A percentile compares a stretch with the other conserved stretches of the same genome.
Conservation (phyloP, 345 rosid species). For the Ceriops zippeliana region DNA sequence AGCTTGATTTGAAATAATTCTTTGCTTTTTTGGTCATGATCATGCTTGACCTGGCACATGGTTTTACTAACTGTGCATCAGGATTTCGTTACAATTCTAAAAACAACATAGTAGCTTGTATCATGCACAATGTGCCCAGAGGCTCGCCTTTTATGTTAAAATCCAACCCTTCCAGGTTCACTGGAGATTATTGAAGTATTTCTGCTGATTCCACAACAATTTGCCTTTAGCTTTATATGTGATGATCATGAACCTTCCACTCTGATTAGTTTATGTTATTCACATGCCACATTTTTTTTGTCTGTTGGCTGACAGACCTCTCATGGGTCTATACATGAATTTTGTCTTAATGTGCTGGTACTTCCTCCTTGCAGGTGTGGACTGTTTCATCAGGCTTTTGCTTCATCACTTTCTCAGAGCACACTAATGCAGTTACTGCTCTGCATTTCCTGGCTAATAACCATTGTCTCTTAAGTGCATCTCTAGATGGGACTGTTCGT, state of each 20-base stretch:
- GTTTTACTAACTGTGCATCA: neutral
- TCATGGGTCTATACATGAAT: neutral
- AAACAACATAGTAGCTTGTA: too few species aligned
- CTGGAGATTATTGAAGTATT: too few species aligned
- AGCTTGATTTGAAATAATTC: neutral
- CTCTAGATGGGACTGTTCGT: conserved; percentile 96
- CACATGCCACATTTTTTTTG: neutral
- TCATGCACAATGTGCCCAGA: neutral
- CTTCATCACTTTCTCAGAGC: conserved; percentile 92
- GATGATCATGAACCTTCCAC: too few species aligned
- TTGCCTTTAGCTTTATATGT: too few species aligned
- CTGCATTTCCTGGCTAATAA: conserved; percentile 96
- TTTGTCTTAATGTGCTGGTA: conserved; percentile 4
- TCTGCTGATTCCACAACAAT: too few species aligned
- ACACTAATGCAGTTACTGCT: conserved; percentile 89
- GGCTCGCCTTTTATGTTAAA: neutral
- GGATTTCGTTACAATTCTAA: neutral
- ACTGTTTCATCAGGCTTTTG: conserved; percentile 89
- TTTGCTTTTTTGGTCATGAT: neutral
- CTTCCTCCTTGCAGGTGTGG: conserved; percentile 68
- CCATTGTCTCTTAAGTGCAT: conserved; percentile 81
- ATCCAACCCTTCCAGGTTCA: neutral
- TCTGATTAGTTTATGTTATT: neutral
- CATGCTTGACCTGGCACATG: neutral
- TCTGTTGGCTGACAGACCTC: neutral